phyloP scores from a whole-genome alignment of 2,329 filamentous ascomycete genomes.

The Colletotrichum eleusines region DNA sequence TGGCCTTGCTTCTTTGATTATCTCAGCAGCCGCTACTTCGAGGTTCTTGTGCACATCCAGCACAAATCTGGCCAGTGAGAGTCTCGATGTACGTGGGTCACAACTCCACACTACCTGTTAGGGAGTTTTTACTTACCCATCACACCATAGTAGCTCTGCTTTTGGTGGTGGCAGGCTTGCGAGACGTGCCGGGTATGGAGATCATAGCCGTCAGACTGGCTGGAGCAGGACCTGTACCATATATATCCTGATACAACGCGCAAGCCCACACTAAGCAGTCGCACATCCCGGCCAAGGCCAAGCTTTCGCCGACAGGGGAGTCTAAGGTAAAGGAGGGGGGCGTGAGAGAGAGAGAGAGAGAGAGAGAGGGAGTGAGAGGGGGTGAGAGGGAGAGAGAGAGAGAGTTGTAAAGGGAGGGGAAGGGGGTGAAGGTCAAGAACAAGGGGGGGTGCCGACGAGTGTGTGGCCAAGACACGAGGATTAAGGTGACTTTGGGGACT shows the following conservation, averaged over 20 bases:
- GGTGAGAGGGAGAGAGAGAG: background rate
- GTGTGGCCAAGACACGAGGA: background rate
- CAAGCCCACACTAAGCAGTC: constrained; percentile 38
- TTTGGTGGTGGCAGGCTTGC: constrained; percentile 46
- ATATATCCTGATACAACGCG: constrained; percentile 45
- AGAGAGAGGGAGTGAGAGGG: background rate
- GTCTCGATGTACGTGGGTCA: too few relatives aligned
- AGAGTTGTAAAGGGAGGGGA: background rate
- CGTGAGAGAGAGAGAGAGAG: background rate
- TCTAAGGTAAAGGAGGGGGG: constrained; percentile 20
- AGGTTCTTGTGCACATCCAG: too few relatives aligned
- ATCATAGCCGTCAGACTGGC: constrained; percentile 28
- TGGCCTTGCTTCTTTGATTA: too few relatives aligned
- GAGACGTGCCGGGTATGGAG: constrained; percentile 47
- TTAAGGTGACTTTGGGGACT: constrained; percentile 31
- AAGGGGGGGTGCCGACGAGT: background rate
- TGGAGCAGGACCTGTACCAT: constrained; percentile 43
- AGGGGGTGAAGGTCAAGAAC: background rate
- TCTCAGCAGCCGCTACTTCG: too few relatives aligned
- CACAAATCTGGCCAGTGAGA: too few relatives aligned
- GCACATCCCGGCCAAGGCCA: constrained; percentile 37
- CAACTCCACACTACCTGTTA: too few relatives aligned
- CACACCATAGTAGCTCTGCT: too few relatives aligned
- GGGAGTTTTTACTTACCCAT: too few relatives aligned
- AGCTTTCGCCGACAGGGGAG: constrained; percentile 39